Conservation (phyloP, 2,329 filamentous ascomycete species). For the Nothophoma quercina region DNA sequence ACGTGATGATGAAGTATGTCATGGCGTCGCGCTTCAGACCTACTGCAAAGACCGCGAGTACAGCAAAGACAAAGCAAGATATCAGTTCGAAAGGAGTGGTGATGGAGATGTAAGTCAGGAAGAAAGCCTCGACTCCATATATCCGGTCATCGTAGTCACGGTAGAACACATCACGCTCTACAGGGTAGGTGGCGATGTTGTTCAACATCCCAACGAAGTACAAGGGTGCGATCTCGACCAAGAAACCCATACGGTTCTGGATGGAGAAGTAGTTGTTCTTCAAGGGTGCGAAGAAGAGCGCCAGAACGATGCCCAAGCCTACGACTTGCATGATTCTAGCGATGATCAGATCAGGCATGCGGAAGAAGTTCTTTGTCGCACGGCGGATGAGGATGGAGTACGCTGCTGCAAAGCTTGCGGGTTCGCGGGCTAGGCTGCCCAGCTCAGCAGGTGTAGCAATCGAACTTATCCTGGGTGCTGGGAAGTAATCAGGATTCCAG, state of each 20-base stretch:
- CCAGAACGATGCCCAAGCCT: conserved; percentile 46
- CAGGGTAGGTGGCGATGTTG: conserved; percentile 77
- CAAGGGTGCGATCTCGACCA: conserved; percentile 74
- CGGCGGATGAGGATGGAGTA: conserved; percentile 73
- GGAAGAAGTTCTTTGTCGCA: conserved; percentile 67
- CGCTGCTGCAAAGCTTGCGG: conserved; percentile 67
- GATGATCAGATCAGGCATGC: conserved; percentile 46
- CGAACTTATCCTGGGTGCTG: conserved; percentile 33
- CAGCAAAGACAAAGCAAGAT: conserved; percentile 70
- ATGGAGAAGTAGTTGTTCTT: conserved; percentile 73
- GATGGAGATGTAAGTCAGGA: conserved; percentile 72
- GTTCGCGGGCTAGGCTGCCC: conserved; percentile 70
- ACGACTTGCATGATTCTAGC: conserved; percentile 51
- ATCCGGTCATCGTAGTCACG: conserved; percentile 77
- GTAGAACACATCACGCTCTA: conserved; percentile 78
- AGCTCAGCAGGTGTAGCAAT: conserved; percentile 75
- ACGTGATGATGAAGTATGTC: conserved; percentile 73
- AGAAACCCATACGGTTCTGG: conserved; percentile 76
- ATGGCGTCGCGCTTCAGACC: conserved; percentile 68
- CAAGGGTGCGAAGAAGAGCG: conserved; percentile 71
- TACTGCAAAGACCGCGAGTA: conserved; percentile 69
- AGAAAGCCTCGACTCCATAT: conserved; percentile 75
- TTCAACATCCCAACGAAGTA: conserved; percentile 80
- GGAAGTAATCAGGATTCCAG: conserved; percentile 57
- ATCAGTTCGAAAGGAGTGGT: conserved; percentile 76